A percentile compares a stretch with the other conserved stretches of the same genome.
Conservation (phyloP, 2,329 filamentous ascomycete species). For the Fusarium sp. region DNA sequence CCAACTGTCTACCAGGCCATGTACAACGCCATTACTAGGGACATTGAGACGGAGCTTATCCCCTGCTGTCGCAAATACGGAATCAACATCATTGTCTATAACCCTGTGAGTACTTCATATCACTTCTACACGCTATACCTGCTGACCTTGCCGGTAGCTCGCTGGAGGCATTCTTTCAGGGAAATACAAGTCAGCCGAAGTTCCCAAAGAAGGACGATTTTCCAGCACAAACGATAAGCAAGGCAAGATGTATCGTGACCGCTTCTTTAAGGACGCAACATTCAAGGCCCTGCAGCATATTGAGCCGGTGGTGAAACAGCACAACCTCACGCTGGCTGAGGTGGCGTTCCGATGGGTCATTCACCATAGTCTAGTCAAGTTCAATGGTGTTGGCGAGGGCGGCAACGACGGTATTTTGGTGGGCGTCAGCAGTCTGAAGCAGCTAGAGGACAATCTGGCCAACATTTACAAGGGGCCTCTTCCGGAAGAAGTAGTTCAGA, state of each 20-base stretch:
- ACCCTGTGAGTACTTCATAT: constrained; percentile 65
- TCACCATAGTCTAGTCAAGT: constrained; percentile 73
- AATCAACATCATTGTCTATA: constrained; percentile 79
- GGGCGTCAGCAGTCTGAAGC: constrained; percentile 64
- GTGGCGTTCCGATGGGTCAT: constrained; percentile 78
- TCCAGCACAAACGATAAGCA: constrained; percentile 39
- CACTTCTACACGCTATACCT: too few species aligned
- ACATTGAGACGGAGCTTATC: constrained; percentile 77
- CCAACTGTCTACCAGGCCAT: constrained; percentile 84
- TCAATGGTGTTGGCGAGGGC: constrained; percentile 43
- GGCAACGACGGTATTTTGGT: constrained; percentile 65
- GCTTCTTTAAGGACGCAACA: constrained; percentile 74
- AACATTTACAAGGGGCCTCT: constrained; percentile 74
- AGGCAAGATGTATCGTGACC: constrained; percentile 21
- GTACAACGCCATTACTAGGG: constrained; percentile 67
- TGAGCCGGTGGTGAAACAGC: constrained; percentile 74
- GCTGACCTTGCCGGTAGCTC: too few species aligned
- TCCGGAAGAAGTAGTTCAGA: constrained; percentile 79
- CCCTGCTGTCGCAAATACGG: constrained; percentile 77
- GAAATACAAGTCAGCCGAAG: constrained; percentile 60
- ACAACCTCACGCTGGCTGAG: constrained; percentile 77
- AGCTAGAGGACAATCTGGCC: constrained; percentile 66
- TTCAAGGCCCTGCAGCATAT: constrained; percentile 74
- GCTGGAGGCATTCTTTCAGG: constrained; percentile 80
- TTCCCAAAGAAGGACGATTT: constrained; percentile 15